Conservation (phyloP, 257 asterid genomes). For the Nicotiana undulata region DNA sequence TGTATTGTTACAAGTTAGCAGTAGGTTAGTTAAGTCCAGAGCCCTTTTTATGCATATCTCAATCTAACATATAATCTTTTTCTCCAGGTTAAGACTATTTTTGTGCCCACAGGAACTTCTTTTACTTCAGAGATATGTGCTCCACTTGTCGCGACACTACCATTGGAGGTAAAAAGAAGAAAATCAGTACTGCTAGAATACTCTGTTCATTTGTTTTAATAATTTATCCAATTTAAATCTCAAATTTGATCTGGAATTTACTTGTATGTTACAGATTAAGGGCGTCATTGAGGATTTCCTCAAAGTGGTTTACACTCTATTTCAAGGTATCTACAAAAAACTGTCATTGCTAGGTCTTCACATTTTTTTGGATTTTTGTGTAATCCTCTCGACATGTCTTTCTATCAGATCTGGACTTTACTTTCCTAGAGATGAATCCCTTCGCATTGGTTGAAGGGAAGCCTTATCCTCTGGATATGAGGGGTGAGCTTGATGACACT, state of each 20-base stretch:
- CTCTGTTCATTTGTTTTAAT: not conserved
- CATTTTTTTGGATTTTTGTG: conserved; percentile 8
- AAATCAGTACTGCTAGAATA: not conserved
- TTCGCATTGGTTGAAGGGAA: conserved; percentile 83
- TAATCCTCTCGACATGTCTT: conserved; percentile 1
- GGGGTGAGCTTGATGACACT: conserved; percentile 97
- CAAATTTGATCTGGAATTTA: conserved; percentile 7
- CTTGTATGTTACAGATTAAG: conserved; percentile 47
- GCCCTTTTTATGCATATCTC: not conserved
- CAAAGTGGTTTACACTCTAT: conserved; percentile 49
- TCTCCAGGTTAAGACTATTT: conserved; percentile 70
- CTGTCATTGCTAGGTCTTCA: not conserved
- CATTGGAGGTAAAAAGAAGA: conserved; percentile 63
- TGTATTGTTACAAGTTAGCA: not conserved
- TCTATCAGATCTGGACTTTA: conserved; percentile 76
- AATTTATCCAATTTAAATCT: not conserved
- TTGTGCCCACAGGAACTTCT: conserved; percentile 55
- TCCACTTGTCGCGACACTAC: conserved; percentile 92
- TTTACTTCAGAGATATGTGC: conserved; percentile 76
- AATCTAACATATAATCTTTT: not conserved
- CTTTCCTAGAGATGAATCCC: conserved; percentile 97
- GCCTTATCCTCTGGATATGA: conserved; percentile 94
- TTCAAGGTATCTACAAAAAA: conserved; percentile 37
- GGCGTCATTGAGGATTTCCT: conserved; percentile 74
- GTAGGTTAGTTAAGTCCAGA: not conserved